phyloP scores from a whole-genome alignment of 345 rosid genomes.

The Citrus cavaleriei region DNA sequence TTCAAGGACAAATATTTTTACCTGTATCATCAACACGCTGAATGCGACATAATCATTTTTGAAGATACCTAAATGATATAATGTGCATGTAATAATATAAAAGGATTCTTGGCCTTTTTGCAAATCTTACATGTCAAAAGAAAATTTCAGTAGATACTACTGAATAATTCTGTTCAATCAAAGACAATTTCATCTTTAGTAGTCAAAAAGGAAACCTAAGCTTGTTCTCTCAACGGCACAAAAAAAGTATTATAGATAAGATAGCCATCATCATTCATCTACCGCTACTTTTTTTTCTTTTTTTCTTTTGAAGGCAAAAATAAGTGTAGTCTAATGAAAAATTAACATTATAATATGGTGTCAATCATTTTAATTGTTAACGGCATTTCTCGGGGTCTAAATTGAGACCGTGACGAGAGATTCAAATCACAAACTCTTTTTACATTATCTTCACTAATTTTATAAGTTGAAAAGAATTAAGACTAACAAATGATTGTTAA shows the following conservation, averaged over 20 bases:
- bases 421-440: no score
- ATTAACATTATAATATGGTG: no score
- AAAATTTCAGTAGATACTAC: not conserved
- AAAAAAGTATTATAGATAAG: not conserved
- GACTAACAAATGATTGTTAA: no score
- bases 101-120: not conserved
- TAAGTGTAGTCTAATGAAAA: not conserved
- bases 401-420: no score
- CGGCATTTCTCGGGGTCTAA: no score
- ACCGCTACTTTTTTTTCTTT: conserved; percentile 4
- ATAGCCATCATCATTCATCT: conserved; percentile 23
- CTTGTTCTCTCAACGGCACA: conserved; percentile 9
- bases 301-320: not conserved
- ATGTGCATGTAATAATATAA: not conserved
- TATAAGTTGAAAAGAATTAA: no score
- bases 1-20: no score
- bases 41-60: no score
- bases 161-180: not conserved
- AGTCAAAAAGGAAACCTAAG: conserved; percentile 27
- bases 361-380: no score
- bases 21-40: no score
- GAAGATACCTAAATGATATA: no score
- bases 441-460: no score
- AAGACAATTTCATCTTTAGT: not conserved
- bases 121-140: not conserved